Evolutionary conservation across 2,329 filamentous ascomycete genomes (phyloP), one percentile per base, ranked within the genome.

Genomic region (Pseudohalonectria lignicola): DNA sequence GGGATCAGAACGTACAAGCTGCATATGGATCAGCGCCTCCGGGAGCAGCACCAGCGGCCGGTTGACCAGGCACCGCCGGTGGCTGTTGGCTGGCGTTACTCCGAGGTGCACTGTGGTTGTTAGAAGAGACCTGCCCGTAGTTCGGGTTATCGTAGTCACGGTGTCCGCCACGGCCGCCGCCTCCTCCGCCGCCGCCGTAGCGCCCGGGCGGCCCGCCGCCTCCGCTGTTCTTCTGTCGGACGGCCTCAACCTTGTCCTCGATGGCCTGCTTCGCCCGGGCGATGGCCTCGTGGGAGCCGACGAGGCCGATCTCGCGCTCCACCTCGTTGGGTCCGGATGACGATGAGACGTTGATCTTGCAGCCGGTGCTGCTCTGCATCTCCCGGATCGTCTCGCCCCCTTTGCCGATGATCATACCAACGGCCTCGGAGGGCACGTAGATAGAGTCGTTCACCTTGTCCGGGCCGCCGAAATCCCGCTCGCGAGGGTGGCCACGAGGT

Each of bases 321-420:
- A 79, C 73, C 53, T 94, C 86, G 46, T 76, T 74, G 36, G 82
- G 80, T 13, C 82, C 82, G 26, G 79, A 80, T 7, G 86, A 80
- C 51, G 85, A 84, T 23, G 85, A 84, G 19, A 94, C 87, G 51
- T 94, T 94, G 67, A 94, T 94, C 65, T 94, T 94, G 71, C 88
- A 94, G 33, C 85, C 83, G 5, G 86, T 92, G 23, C 67, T 73
- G 53, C 79, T 82, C 59, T 94, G 87, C 81, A 94, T 93, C 49
- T 94, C 86, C 47, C 88, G 86, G 55, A 94, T 94, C 0, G 87
- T 93, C 63, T 94, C 87, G 46, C 87, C 87, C 40, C 86, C 84
- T 67, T 94, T 94, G 46, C 88, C 87, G 43, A 94, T 94, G 47
- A 94, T 94, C 87, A 94, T 94, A 43, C 87, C 87, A 39, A 94